A percentile compares a stretch with the other conserved stretches of the same genome.
Conservation (phyloP, 2,329 filamentous ascomycete genomes). For the Alternaria rosae region DNA sequence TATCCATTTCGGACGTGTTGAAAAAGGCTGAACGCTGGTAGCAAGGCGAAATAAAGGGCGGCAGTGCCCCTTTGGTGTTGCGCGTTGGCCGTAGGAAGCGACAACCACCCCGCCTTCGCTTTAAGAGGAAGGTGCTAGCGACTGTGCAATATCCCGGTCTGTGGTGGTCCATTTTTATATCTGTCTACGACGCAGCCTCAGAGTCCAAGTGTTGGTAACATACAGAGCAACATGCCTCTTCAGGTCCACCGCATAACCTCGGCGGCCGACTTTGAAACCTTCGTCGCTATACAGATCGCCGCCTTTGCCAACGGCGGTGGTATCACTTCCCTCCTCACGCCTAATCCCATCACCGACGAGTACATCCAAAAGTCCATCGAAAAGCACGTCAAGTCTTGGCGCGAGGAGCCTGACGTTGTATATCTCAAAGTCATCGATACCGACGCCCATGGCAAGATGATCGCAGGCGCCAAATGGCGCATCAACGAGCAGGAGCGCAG, state of each 20-base stretch:
- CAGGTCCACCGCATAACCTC: conserved; percentile 37
- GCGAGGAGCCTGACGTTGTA: conserved; percentile 34
- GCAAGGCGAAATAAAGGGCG: conserved; percentile 15
- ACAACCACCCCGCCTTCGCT: conserved; percentile 6
- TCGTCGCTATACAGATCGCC: conserved; percentile 36
- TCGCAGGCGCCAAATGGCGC: conserved; percentile 48
- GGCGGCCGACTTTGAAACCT: conserved; percentile 38
- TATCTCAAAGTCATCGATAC: conserved; percentile 47
- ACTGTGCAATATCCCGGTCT: background rate
- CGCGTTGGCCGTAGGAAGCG: background rate
- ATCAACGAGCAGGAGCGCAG: conserved; percentile 42
- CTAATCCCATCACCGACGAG: conserved; percentile 26
- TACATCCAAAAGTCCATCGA: conserved; percentile 26
- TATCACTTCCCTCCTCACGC: conserved; percentile 34
- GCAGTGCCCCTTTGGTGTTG: conserved; percentile 9
- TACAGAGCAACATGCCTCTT: conserved; percentile 41
- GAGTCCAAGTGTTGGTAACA: background rate
- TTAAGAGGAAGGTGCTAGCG: conserved; percentile 10
- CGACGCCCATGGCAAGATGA: conserved; percentile 40
- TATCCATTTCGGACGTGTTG: background rate
- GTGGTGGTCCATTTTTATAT: background rate
- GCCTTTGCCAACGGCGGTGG: conserved; percentile 40
- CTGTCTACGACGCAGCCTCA: background rate
- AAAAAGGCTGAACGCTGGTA: background rate
- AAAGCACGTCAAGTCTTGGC: conserved; percentile 36